Conservation (phyloP, 257 asterid genomes). For the Jaltomata sinuosa region DNA sequence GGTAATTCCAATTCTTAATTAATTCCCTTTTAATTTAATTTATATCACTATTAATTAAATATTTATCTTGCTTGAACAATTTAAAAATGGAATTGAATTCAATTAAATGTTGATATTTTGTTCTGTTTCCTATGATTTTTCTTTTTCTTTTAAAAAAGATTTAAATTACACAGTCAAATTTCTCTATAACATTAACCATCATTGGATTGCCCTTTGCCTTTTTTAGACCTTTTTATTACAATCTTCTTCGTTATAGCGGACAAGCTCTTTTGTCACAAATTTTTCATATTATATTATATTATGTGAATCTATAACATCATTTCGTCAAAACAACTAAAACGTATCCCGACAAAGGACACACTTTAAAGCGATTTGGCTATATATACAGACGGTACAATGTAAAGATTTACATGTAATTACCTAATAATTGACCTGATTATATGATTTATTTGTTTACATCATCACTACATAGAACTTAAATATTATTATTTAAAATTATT, state of each 20-base stretch:
- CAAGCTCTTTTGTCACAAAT: neutral
- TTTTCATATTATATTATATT: neutral
- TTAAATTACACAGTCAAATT: neutral
- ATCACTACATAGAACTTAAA: neutral
- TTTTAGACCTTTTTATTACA: neutral
- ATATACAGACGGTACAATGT: neutral
- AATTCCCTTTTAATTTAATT: neutral
- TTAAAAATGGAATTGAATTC: neutral
- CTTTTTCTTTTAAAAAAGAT: neutral
- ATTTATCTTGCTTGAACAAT: neutral
- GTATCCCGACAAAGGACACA: neutral
- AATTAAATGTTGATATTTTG: too few relatives aligned
- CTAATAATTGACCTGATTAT: neutral
- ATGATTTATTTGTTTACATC: neutral
- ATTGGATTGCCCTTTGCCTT: neutral
- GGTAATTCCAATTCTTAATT: constrained; percentile 7
- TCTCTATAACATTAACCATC: neutral
- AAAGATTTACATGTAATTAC: neutral
- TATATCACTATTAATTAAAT: neutral
- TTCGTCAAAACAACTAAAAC: too few relatives aligned
- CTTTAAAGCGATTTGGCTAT: neutral
- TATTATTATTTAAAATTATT: neutral
- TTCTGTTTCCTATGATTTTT: neutral
- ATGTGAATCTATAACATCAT: too few relatives aligned
- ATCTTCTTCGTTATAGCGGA: neutral